Conservation (phyloP, 1,284 basidiomycete genomes). For the Paramarasmius palmivorus region DNA sequence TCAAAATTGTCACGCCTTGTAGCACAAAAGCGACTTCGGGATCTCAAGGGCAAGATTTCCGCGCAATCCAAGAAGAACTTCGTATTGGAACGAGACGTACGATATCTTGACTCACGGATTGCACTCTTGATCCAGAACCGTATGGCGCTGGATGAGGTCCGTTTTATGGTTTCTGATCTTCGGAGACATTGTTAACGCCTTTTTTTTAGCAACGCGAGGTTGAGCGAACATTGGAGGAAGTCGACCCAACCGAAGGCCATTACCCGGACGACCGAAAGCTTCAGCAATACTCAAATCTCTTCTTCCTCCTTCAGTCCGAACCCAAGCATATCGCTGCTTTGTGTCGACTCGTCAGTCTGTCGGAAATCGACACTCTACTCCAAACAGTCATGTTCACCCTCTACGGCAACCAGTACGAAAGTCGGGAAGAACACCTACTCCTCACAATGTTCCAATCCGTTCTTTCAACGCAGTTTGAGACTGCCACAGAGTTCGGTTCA, state of each 20-base stretch:
- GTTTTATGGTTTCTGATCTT: conserved; percentile 25
- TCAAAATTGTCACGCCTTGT: conserved; percentile 1
- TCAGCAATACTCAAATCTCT: conserved; percentile 97
- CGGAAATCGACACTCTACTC: conserved; percentile 97
- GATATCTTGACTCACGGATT: conserved; percentile 97
- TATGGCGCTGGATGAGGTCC: conserved; percentile 93
- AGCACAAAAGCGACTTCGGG: conserved; percentile 95
- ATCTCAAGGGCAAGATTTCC: conserved; percentile 97
- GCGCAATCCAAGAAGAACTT: conserved; percentile 99
- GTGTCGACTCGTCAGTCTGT: conserved; percentile 94
- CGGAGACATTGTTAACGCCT: neutral
- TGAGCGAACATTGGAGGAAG: conserved; percentile 91
- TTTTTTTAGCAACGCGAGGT: conserved; percentile 84
- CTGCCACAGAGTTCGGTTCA: conserved; percentile 96
- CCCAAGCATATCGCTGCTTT: conserved; percentile 95
- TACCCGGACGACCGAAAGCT: conserved; percentile 93
- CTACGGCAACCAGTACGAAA: conserved; percentile 99
- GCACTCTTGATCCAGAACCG: conserved; percentile 97
- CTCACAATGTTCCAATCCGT: conserved; percentile 99
- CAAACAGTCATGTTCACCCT: conserved; percentile 99
- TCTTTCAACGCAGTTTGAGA: conserved; percentile 97
- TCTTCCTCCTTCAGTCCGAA: conserved; percentile 97
- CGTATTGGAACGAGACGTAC: conserved; percentile 95
- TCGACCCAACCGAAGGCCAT: conserved; percentile 85
- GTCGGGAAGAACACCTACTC: conserved; percentile 95